Percentiles rank a stretch among this genome's conserved stretches.
Conservation (phyloP, 345 rosid species). For the Geranium brycei region DNA sequence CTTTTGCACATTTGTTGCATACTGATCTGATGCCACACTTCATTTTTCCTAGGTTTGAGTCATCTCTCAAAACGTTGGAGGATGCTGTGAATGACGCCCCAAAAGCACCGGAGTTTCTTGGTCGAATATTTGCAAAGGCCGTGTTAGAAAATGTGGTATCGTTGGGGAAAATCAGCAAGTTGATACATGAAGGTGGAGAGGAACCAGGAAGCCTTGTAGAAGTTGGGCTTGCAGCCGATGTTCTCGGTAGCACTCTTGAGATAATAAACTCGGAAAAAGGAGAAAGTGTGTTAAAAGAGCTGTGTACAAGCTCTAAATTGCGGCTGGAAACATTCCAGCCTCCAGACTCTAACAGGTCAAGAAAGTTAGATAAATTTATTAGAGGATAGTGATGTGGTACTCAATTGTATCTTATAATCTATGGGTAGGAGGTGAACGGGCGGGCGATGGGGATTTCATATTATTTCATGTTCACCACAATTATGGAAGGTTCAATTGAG, state of each 20-base stretch:
- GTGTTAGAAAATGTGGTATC: slow-evolving; percentile 36
- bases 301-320: slow-evolving; percentile 40
- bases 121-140: slow-evolving; percentile 44
- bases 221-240: slow-evolving; percentile 72
- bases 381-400: slow-evolving; percentile 24
- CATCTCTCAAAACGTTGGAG: slow-evolving; percentile 57
- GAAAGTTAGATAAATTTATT: slow-evolving; percentile 59
- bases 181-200: slow-evolving; percentile 62
- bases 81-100: slow-evolving; percentile 93
- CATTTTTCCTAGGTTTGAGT: slow-evolving; percentile 43
- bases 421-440: no score
- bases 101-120: slow-evolving; percentile 77
- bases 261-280: slow-evolving; percentile 48
- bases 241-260: slow-evolving; percentile 65
- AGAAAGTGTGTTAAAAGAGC: slow-evolving; percentile 36
- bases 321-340: slow-evolving; percentile 64
- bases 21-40: not conserved
- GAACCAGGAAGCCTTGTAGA: slow-evolving; percentile 43
- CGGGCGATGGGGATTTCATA: no score
- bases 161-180: slow-evolving; percentile 42
- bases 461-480: no score
- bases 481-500: no score
- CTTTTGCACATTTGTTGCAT: no score
- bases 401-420: slow-evolving; percentile 14
- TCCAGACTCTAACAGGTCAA: slow-evolving; percentile 37